phyloP scores from a whole-genome alignment of 2,329 filamentous ascomycete genomes.

The Colletotrichum coccodes region DNA sequence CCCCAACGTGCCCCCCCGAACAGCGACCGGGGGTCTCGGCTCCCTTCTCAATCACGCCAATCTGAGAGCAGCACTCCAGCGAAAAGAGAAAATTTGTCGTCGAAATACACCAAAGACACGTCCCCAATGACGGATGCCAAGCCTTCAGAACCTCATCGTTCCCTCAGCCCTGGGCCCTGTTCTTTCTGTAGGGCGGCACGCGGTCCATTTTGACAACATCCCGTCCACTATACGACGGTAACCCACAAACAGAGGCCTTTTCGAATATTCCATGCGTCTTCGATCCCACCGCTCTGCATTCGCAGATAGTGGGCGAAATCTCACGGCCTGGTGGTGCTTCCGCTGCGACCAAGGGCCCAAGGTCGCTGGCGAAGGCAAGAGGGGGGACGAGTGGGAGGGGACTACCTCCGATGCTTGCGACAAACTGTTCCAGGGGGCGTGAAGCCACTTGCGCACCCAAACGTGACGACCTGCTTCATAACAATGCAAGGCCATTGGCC shows the following conservation, averaged over 20 bases:
- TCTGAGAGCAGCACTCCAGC: constrained; percentile 22
- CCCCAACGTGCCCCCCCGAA: too few species aligned
- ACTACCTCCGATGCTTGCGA: not conserved
- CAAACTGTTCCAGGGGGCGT: not conserved
- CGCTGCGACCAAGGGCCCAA: constrained; percentile 6
- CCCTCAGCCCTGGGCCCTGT: constrained; percentile 32
- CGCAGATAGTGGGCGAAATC: too few species aligned
- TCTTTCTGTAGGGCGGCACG: constrained; percentile 28
- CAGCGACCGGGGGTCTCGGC: constrained; percentile 11
- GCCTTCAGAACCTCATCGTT: constrained; percentile 31
- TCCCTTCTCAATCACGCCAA: constrained; percentile 15
- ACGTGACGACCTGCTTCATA: constrained; percentile 15
- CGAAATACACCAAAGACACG: constrained; percentile 19
- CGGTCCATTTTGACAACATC: constrained; percentile 31
- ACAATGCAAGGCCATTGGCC: not conserved
- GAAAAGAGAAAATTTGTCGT: constrained; percentile 26
- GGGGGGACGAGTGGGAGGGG: not conserved
- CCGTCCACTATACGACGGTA: constrained; percentile 31
- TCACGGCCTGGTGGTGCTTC: not conserved
- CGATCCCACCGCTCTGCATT: constrained; percentile 16
- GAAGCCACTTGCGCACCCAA: constrained; percentile 10
- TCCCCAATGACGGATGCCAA: constrained; percentile 33
- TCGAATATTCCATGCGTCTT: constrained; percentile 32
- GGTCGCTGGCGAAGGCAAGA: not conserved
- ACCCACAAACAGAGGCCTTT: constrained; percentile 28